Percentiles rank a stretch among this genome's conserved stretches.
Evolutionary conservation across 345 rosid genomes (phyloP).

Genomic region (Mercurialis annua): DNA sequence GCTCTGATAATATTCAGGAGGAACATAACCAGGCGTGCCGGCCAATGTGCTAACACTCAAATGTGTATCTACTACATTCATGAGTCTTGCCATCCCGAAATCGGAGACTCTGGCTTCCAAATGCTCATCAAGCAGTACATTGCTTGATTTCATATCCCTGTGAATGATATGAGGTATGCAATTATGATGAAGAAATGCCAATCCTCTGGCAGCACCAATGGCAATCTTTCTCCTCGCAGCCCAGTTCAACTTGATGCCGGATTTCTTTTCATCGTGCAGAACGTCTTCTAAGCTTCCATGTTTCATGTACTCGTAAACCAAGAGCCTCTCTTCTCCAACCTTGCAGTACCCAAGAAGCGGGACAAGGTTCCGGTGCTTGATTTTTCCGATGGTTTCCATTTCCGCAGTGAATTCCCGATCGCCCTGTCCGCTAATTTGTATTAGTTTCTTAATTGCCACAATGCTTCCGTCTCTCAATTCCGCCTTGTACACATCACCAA

Average conservation of each 20-base stretch:
- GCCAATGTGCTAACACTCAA: conserved; percentile 96
- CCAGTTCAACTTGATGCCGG: conserved; percentile 78
- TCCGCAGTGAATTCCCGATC: conserved; percentile 93
- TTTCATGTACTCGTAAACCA: conserved; percentile 94
- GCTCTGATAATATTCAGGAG: conserved; percentile 95
- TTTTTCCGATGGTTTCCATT: conserved; percentile 96
- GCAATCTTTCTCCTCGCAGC: conserved; percentile 76
- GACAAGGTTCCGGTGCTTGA: conserved; percentile 90
- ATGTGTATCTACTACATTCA: conserved; percentile 92
- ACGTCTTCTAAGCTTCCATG: conserved; percentile 95
- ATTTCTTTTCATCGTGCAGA: conserved; percentile 61
- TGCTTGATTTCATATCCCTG: conserved; percentile 97
- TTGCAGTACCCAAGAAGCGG: conserved; percentile 91
- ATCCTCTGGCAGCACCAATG: conserved; percentile 83
- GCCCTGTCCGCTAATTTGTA: conserved; percentile 92
- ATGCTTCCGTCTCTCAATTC: conserved; percentile 75
- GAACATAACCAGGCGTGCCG: conserved; percentile 96
- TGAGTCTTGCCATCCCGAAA: conserved; percentile 94
- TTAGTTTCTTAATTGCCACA: conserved; percentile 94
- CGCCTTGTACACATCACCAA: conserved; percentile 95
- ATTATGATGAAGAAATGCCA: conserved; percentile 85
- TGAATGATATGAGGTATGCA: conserved; percentile 92
- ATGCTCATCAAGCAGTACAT: conserved; percentile 80
- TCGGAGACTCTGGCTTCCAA: conserved; percentile 92
- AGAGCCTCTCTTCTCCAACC: conserved; percentile 84